Evolutionary conservation across 208 protist species (phyloP).

Genomic region (Leishmania lainsoni): DNA sequence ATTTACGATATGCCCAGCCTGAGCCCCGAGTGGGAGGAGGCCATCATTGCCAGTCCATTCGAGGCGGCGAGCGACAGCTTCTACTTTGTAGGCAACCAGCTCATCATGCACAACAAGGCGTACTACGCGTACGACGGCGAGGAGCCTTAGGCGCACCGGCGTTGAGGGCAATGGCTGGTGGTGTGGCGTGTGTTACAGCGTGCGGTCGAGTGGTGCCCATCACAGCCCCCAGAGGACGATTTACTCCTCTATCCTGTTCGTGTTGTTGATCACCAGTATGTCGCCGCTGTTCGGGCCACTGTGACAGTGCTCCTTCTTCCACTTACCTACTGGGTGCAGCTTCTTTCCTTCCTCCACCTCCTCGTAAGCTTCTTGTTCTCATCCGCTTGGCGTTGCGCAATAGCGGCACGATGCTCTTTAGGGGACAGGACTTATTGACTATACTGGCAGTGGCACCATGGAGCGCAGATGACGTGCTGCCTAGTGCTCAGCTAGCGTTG

Average conservation of each 20-base stretch:
- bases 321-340: background rate
- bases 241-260: background rate
- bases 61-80: slow-evolving; percentile 95
- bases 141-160: background rate
- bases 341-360: background rate
- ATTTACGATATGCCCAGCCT: slow-evolving; percentile 95
- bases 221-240: background rate
- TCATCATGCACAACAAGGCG: slow-evolving; percentile 98
- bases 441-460: background rate
- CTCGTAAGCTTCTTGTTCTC: background rate
- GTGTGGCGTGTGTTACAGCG: background rate
- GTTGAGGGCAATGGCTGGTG: background rate
- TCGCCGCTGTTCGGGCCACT: background rate
- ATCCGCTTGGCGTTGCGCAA: background rate
- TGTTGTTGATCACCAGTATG: background rate
- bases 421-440: background rate
- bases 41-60: slow-evolving; percentile 89
- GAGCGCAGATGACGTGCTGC: background rate
- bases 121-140: slow-evolving; percentile 78
- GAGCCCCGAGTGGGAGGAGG: slow-evolving; percentile 76
- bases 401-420: background rate
- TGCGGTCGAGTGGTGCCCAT: background rate
- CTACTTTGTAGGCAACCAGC: slow-evolving; percentile 94
- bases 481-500: background rate
- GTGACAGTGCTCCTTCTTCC: background rate